Evolutionary conservation across 208 protist species (phyloP).

Genomic region (Trypanosomatidae sp.): DNA sequence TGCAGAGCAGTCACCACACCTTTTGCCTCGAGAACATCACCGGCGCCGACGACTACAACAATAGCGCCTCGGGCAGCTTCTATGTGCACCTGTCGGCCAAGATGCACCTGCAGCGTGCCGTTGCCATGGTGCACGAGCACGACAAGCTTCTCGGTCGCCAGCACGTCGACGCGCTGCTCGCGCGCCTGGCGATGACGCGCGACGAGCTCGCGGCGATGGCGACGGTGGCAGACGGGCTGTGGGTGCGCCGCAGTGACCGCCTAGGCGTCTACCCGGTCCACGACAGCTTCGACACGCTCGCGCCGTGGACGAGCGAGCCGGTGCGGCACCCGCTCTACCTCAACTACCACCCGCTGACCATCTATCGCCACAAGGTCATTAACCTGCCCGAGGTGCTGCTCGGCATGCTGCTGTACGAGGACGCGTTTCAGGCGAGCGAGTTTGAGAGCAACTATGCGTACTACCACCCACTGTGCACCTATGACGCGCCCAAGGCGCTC

Average conservation of each 20-base stretch:
- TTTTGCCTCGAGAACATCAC: slow-evolving; percentile 82
- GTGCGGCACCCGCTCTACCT: slow-evolving; percentile 65
- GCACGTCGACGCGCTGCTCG: slow-evolving; percentile 24
- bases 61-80: slow-evolving; percentile 67
- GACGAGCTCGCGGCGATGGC: slow-evolving; percentile 47
- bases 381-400: slow-evolving; percentile 84
- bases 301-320: slow-evolving; percentile 44
- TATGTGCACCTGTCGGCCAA: slow-evolving; percentile 84
- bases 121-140: slow-evolving; percentile 34
- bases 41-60: slow-evolving; percentile 77
- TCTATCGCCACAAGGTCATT: slow-evolving; percentile 76
- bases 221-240: slow-evolving; percentile 30
- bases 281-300: slow-evolving; percentile 74
- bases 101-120: slow-evolving; percentile 43
- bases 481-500: slow-evolving; percentile 71
- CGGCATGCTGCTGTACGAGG: slow-evolving; percentile 66
- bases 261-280: slow-evolving; percentile 77
- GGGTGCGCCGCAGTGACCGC: slow-evolving; percentile 41
- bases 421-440: slow-evolving; percentile 62
- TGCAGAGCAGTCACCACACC: slow-evolving; percentile 39
- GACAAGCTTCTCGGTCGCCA: slow-evolving; percentile 25
- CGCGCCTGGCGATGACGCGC: slow-evolving; percentile 40
- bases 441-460: slow-evolving; percentile 64
- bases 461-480: slow-evolving; percentile 74
- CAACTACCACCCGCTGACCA: slow-evolving; percentile 86